Evolutionary conservation across 768 basidiomycete species (phyloP).

Genomic region (Collybiopsis confluens): DNA sequence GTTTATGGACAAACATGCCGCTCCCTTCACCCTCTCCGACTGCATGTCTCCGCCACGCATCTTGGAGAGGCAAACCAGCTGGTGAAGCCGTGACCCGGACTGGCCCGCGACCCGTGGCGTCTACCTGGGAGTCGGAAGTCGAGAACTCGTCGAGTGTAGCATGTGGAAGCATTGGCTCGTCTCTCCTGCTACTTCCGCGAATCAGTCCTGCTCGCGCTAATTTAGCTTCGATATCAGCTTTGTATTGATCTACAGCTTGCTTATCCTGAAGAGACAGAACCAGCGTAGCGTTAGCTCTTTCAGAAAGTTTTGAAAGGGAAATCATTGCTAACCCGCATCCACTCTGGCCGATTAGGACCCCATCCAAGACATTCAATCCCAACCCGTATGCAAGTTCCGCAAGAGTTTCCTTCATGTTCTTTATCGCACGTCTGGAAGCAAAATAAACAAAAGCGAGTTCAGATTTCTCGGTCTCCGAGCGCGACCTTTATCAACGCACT

Average conservation of each 20-base stretch:
- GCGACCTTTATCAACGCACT: slow-evolving; percentile 30
- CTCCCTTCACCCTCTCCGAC: no score
- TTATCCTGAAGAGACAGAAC: slow-evolving; percentile 84
- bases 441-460: slow-evolving; percentile 11
- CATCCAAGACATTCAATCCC: slow-evolving; percentile 82
- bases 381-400: slow-evolving; percentile 75
- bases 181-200: no score
- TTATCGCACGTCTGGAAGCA: slow-evolving; percentile 79
- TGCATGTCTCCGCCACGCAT: no score
- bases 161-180: no score
- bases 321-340: slow-evolving; percentile 67
- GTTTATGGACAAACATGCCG: no score
- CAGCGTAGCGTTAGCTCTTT: not conserved
- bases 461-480: slow-evolving; percentile 6
- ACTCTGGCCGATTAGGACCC: slow-evolving; percentile 80
- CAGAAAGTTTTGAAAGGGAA: not conserved
- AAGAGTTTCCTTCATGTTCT: slow-evolving; percentile 74
- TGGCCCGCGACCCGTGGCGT: no score
- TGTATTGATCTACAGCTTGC: slow-evolving; percentile 75
- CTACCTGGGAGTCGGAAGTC: no score
- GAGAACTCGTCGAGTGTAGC: no score
- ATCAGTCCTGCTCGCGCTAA: slow-evolving; percentile 75
- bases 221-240: slow-evolving; percentile 79
- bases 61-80: no score
- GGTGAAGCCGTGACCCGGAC: no score